Base-by-base conservation (phyloP, 257 asterid species). In the Salvia hispanica region DNA sequence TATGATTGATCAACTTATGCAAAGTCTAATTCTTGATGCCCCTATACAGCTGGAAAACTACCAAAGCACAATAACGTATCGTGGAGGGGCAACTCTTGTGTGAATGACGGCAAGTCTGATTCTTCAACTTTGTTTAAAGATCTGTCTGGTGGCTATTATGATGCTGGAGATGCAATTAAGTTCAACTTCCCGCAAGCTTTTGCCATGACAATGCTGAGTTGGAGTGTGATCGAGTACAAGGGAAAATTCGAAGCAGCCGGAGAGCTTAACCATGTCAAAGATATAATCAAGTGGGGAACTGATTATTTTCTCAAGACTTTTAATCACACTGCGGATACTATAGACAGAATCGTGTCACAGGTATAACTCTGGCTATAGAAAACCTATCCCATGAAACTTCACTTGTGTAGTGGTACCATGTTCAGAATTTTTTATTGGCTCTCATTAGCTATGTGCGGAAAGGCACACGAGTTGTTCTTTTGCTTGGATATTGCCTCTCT, bases 141-240 rank as follows among this genome's bases (percentile, higher is more conserved):
- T 78, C 82, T 93, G 28, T 67, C 77, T 10, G 98, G 98, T 43
- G 98, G 98, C 57, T 93, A 86, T 69, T 88, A 90, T 51, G 98
- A 93, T 69, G 98, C 98, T 0, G 98, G 98, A 46, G 98, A 93
- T 77, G 98, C 98, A 6, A 93, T 93, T 62, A 93, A 93, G 79
- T 93, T 88, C 76, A 81, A 90, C 54, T 93, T 93, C 65, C 98
- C 98, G 4, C 83, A 79, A 64, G 77, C 98, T 46, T 93, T 86
- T 75, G 95, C 98, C 59, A 88, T 93, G 96, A 90, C 98, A 10
- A 83, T 93, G 95, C 75, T 93, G 82, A 93, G 98, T 72, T 93
- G 98, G 98, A 93, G 98, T 64, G 98, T 93, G 78, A 85, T 93
- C 0, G 98, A 93, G 64, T 93, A 93, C 72, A 88, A 88, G 54